These are phyloP conservation scores for Candida maris DNA, from an alignment of 805 yeast species.

Conservation along the genomic window DNA sequence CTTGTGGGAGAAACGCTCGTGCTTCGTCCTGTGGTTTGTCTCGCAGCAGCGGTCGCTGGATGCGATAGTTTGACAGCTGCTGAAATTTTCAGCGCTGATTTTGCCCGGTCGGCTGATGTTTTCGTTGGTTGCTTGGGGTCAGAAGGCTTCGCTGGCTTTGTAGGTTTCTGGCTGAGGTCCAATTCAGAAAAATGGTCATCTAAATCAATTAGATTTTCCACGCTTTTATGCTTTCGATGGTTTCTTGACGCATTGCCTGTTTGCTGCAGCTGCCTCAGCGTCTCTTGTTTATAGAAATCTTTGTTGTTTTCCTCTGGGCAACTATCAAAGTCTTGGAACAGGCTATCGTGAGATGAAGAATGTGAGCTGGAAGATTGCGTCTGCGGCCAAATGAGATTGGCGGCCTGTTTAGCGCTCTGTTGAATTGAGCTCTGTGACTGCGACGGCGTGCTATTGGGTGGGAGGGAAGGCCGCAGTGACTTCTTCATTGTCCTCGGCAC, in stretches of 20 bases:
- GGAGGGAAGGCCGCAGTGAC: slow-evolving; percentile 16
- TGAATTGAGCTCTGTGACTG: slow-evolving; percentile 6
- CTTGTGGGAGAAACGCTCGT: slow-evolving; percentile 12
- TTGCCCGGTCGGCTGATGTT: slow-evolving; percentile 29
- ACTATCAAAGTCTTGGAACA: slow-evolving; percentile 27
- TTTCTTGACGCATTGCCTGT: slow-evolving; percentile 21
- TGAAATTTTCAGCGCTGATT: slow-evolving; percentile 31
- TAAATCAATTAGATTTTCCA: slow-evolving; percentile 14
- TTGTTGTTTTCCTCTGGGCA: slow-evolving; percentile 16
- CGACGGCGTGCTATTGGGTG: slow-evolving; percentile 2
- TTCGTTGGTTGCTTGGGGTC: slow-evolving; percentile 13
- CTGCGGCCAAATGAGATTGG: slow-evolving; percentile 38
- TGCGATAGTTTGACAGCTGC: slow-evolving; percentile 30
- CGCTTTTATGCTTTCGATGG: slow-evolving; percentile 14
- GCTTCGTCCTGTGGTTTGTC: slow-evolving; percentile 1
- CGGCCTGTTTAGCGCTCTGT: slow-evolving; percentile 33
- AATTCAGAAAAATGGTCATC: slow-evolving; percentile 11
- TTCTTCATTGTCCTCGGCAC: slow-evolving; percentile 20
- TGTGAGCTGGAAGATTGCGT: slow-evolving; percentile 31
- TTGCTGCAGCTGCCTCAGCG: slow-evolving; percentile 26
- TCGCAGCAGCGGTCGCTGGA: slow-evolving; percentile 8
- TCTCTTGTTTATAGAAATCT: slow-evolving; percentile 24
- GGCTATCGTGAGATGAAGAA: slow-evolving; percentile 18
- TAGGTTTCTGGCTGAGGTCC: slow-evolving; percentile 12
- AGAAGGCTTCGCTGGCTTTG: slow-evolving; percentile 1